Evolutionary conservation across 805 yeast genomes (phyloP), one percentile per base, ranked within the genome.

Genomic region (Candida broadrunensis): DNA sequence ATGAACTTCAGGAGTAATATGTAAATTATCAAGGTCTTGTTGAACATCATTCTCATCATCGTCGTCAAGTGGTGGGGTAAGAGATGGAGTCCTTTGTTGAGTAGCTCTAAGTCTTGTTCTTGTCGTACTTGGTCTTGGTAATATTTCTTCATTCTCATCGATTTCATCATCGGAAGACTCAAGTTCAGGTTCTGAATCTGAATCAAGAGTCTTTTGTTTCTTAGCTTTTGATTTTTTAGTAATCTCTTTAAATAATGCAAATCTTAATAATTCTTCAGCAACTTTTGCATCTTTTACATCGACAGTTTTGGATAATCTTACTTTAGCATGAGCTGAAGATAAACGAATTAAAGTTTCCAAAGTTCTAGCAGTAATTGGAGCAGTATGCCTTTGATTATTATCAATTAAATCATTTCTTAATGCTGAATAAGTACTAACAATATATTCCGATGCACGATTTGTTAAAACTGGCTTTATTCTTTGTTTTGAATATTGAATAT

Each of bases 361-460:
- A 4, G 98, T 93, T 81, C 99, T 86, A n/a, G 98, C 96, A 2
- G 99, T 91, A 50, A 91, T 87, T 27, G 99, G 98, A 1, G 96
- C 84, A 0, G 97, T 90, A 56, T 81, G 77, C 39, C 85, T 78
- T 50, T 82, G 85, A 55, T 82, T 84, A 45, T 65, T 71, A 30
- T 73, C 76, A 39, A 73, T 67, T 41, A 75, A 75, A 48, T 84
- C 86, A 60, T 89, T 90, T 69, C 99, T 79, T 49, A 93, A 72
- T 11, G 81, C 80, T 2, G 96, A 71, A 59, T 91, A 93, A 14
- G 85, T 79, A 39, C 76, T 78, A 17, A 89, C 93, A 54, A 93
- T 88, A 60, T 83, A 77, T 39, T 81, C 85, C 8, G 89, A 77
- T 1, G 98, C 97, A 36, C 70, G 77, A 45, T 80, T 73, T 4